A percentile compares a stretch with the other conserved stretches of the same genome.
Conservation (phyloP, 257 asterid species). For the Solanum phureja region DNA sequence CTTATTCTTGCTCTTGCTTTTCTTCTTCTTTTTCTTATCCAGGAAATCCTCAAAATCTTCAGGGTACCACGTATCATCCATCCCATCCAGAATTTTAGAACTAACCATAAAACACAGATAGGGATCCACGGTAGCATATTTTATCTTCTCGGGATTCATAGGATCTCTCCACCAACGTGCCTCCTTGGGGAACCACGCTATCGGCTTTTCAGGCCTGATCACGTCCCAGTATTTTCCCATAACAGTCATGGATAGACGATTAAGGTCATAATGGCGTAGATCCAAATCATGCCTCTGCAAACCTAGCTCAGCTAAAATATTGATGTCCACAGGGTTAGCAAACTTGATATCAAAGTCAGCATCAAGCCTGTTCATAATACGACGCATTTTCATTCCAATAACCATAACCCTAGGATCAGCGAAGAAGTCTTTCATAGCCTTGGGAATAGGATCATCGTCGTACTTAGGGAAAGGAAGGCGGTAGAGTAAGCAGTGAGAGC, state of each 20-base stretch:
- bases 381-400: background rate
- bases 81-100: background rate
- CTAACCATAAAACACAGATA: background rate
- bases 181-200: background rate
- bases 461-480: background rate
- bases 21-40: background rate
- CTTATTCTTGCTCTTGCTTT: background rate
- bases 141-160: background rate
- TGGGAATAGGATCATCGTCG: background rate
- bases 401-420: background rate
- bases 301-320: background rate
- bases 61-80: background rate
- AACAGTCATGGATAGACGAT: background rate
- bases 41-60: background rate
- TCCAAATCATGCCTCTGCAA: background rate
- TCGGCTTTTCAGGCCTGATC: background rate
- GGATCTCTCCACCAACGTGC: background rate
- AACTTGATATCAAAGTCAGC: background rate
- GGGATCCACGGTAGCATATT: background rate
- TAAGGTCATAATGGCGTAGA: background rate
- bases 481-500: background rate
- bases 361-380: background rate
- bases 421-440: background rate
- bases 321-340: background rate
- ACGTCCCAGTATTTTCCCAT: background rate